Evolutionary conservation across 306 rosid genomes (phyloP).

Genomic region (Fragaria iinumae): DNA sequence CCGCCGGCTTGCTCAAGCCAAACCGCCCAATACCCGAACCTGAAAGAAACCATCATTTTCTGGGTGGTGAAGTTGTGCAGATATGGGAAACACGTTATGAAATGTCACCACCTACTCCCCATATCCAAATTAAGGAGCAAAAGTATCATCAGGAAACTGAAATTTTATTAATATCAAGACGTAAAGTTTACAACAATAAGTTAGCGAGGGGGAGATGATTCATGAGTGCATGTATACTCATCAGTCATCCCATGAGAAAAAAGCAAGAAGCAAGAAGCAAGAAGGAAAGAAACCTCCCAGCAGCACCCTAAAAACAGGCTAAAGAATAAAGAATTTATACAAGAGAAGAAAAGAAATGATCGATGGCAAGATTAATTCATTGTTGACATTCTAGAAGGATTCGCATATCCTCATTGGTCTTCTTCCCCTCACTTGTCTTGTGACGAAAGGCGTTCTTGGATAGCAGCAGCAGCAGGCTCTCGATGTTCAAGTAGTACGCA

Average conservation of each 20-base stretch:
- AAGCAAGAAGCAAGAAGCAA: not conserved
- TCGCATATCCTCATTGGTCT: not conserved
- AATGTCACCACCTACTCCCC: not conserved
- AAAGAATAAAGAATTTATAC: not conserved
- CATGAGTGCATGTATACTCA: not conserved
- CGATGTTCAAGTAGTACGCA: constrained; percentile 1
- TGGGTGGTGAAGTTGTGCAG: not conserved
- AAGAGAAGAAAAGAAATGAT: not conserved
- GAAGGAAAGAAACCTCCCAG: not conserved
- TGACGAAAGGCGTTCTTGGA: not conserved
- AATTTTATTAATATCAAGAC: not conserved
- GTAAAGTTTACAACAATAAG: not conserved
- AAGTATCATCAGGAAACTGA: not conserved
- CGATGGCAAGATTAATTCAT: not conserved
- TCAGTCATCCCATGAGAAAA: not conserved
- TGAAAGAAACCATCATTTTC: not conserved
- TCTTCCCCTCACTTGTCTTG: not conserved
- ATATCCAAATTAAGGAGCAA: not conserved
- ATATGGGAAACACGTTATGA: not conserved
- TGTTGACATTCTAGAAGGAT: not conserved
- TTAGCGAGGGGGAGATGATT: not conserved
- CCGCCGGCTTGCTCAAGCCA: not conserved
- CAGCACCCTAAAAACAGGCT: not conserved
- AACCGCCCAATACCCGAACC: not conserved
- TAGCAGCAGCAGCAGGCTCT: constrained; percentile 1